phyloP scores from a whole-genome alignment of 768 basidiomycete species.

The Sporobolomyces phaffii region DNA sequence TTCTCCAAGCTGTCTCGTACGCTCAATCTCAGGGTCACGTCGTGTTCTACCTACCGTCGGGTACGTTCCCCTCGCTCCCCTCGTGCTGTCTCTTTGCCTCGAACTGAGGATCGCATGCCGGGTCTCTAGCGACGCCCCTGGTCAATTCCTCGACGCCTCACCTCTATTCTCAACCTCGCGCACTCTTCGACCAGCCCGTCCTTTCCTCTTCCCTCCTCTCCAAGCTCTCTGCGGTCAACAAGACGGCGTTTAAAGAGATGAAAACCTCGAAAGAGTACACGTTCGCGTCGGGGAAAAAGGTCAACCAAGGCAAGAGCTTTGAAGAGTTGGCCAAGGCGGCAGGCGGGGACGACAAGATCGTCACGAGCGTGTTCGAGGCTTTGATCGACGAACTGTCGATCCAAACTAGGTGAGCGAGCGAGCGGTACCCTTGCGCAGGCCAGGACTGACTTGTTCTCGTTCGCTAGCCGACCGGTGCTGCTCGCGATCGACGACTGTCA shows the following conservation, averaged over 20 bases:
- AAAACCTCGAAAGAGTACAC: slow-evolving; percentile 23
- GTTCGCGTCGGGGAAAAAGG: slow-evolving; percentile 10
- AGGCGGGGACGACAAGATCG: slow-evolving; percentile 20
- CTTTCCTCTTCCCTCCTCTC: slow-evolving; percentile 22
- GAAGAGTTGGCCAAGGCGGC: slow-evolving; percentile 26
- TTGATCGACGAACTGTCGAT: slow-evolving; percentile 31
- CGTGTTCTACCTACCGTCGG: slow-evolving; percentile 36
- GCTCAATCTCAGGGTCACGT: slow-evolving; percentile 29
- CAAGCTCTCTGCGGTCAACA: slow-evolving; percentile 28
- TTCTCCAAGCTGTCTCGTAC: slow-evolving; percentile 31
- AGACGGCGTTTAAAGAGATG: slow-evolving; percentile 25
- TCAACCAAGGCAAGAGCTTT: slow-evolving; percentile 21
- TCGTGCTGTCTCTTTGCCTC: not conserved
- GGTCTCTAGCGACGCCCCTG: slow-evolving; percentile 18
- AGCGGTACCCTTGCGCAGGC: no score
- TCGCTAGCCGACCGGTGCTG: slow-evolving; percentile 24
- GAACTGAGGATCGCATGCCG: no score
- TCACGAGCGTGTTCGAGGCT: slow-evolving; percentile 30
- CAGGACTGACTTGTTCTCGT: no score
- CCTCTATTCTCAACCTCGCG: slow-evolving; percentile 23
- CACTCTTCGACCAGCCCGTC: slow-evolving; percentile 34
- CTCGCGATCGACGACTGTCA: slow-evolving; percentile 33
- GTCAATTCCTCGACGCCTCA: slow-evolving; percentile 36
- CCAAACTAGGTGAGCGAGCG: slow-evolving; percentile 12
- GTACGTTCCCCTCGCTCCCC: not conserved